Base-by-base conservation (phyloP, 345 rosid species). In the Dovyalis caffra region DNA sequence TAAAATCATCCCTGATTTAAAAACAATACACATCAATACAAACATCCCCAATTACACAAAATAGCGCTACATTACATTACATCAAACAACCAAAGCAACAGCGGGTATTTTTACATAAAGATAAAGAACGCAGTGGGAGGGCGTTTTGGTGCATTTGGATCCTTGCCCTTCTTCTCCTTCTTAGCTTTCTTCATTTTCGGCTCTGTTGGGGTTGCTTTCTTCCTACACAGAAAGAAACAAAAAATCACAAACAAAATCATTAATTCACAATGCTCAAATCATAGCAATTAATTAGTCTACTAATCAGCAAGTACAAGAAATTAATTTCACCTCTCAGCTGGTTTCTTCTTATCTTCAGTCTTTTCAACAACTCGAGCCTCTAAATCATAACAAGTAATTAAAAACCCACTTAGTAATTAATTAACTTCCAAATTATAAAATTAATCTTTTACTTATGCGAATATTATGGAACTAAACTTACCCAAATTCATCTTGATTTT, bases 91-190 rank as follows among this genome's bases (percentile, higher is more conserved):
- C 31, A 32, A n/a, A 28, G 60, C 2, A 31, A 29, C 45, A 37
- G 43, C 21, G 21, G 6, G 25, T 32, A 16, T 3, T 64, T 70
- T 21, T 87, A 92, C 94, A 95, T 82, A 88, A 95, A 95, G 73
- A 95, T 38, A 34, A 95, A 91, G 88, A 92, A 95, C n/a, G 96
- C 97, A 0, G 97, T 88, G 35, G 90, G 87, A 73, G 99, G 97
- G 62, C 96, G 92, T 63, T 92, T 92, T 15, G 90, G 87, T 74
- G 76, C 84, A 78, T 83, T 89, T 0, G 90, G 80, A 71, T 83
- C 81, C 60, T 76, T 79, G 65, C 64, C 78, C 82, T 85, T 83
- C 77, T 83, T 85, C 53, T 69, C 84, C 66, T 80, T 91, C 75
- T 82, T 88, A 3, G 85, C 64, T 76, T 82, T 92, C 90, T 89